A percentile compares a stretch with the other conserved stretches of the same genome.
Conservation (phyloP, 192 early-diverging fungal species). For the Coemansia sp. region DNA sequence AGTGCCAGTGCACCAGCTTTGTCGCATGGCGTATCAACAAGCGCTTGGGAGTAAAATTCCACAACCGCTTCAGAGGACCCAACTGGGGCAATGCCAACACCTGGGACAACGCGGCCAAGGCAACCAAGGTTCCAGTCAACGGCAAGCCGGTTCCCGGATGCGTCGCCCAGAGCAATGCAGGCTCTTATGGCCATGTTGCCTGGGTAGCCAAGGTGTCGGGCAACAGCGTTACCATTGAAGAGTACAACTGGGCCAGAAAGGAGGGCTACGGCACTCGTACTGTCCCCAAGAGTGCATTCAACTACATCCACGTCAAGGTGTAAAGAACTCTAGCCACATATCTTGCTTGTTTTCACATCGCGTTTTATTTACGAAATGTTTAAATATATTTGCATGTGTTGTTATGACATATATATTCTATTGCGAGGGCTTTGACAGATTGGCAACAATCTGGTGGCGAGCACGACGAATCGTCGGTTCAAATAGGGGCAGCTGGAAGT, state of each 20-base stretch:
- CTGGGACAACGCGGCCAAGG: constrained; percentile 20
- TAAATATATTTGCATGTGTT: too few relatives aligned
- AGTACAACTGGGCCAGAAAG: constrained; percentile 35
- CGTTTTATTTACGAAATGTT: background rate
- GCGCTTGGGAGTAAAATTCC: constrained; percentile 38
- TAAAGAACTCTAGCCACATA: background rate
- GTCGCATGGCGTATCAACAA: constrained; percentile 52
- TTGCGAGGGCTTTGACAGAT: constrained; percentile 15
- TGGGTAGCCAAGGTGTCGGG: constrained; percentile 50
- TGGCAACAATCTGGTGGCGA: constrained; percentile 57
- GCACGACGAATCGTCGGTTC: constrained; percentile 56
- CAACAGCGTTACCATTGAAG: constrained; percentile 38
- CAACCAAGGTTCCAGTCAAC: constrained; percentile 22
- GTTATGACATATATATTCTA: background rate
- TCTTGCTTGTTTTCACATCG: background rate
- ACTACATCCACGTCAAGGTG: constrained; percentile 41
- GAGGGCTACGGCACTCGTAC: constrained; percentile 9
- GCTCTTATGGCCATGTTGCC: constrained; percentile 33
- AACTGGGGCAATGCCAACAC: constrained; percentile 29
- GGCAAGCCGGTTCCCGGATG: constrained; percentile 21
- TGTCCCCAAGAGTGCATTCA: constrained; percentile 21
- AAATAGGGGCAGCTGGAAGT: constrained; percentile 50
- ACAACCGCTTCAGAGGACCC: constrained; percentile 43
- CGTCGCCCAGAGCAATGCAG: constrained; percentile 31
- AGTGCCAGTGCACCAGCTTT: constrained; percentile 50